Conservation (phyloP, 2,329 filamentous ascomycete genomes). For the Chaetomiaceae sp. region DNA sequence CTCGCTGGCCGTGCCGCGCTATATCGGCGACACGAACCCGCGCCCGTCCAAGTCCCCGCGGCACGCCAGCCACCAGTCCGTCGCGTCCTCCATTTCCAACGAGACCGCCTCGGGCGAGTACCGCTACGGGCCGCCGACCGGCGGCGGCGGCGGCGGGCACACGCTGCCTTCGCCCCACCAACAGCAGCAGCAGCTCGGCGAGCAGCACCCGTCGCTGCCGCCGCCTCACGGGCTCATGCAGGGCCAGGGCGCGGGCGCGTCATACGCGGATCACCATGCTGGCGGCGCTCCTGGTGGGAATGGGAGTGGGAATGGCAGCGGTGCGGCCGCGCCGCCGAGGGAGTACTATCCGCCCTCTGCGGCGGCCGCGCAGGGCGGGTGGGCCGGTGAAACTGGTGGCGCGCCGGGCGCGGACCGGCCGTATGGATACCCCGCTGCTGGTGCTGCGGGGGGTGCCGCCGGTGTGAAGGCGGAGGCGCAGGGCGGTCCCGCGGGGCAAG, state of each 20-base stretch:
- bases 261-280: background rate
- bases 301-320: constrained; percentile 19
- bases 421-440: constrained; percentile 38
- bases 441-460: constrained; percentile 6
- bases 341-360: constrained; percentile 44
- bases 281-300: constrained; percentile 10
- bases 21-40: constrained; percentile 46
- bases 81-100: constrained; percentile 42
- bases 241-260: background rate
- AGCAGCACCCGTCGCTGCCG: no score
- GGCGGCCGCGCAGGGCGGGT: constrained; percentile 45
- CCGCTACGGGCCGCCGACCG: constrained; percentile 45
- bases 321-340: constrained; percentile 30
- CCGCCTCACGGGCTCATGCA: background rate
- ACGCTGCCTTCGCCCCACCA: background rate
- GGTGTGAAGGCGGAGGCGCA: background rate
- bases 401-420: constrained; percentile 19
- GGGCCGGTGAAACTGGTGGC: constrained; percentile 36
- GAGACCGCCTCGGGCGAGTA: constrained; percentile 49
- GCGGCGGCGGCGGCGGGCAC: constrained; percentile 25
- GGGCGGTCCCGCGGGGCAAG: background rate
- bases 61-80: constrained; percentile 47
- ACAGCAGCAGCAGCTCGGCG: no score
- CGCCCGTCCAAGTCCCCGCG: constrained; percentile 53
- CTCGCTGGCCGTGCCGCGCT: constrained; percentile 49